Conservation (phyloP, 2,329 filamentous ascomycete species). For the Mollisia scopiformis region DNA sequence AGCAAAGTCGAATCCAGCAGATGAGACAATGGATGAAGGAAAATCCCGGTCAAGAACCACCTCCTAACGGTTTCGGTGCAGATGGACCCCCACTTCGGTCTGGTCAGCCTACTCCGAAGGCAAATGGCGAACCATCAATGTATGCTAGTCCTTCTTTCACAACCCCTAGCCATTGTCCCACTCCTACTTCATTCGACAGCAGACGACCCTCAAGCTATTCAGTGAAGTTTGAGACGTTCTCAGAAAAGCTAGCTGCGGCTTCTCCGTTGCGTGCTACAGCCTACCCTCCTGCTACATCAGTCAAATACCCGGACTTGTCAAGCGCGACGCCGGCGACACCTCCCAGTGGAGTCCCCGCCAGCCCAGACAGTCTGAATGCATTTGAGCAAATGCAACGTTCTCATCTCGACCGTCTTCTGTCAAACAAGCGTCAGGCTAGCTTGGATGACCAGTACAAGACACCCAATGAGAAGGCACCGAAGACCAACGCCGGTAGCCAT, state of each 20-base stretch:
- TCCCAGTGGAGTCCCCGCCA: conserved; percentile 34
- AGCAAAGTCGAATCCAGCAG: conserved; percentile 20
- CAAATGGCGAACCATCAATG: conserved; percentile 31
- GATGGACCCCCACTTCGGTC: conserved; percentile 26
- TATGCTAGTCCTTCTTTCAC: conserved; percentile 26
- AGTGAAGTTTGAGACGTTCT: conserved; percentile 16
- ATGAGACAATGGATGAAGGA: conserved; percentile 25
- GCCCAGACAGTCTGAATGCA: conserved; percentile 23
- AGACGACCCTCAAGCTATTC: neutral
- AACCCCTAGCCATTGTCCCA: neutral
- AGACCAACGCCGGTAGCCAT: neutral
- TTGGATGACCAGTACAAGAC: conserved; percentile 3
- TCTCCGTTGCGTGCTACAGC: neutral
- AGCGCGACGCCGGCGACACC: conserved; percentile 8
- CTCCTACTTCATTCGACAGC: neutral
- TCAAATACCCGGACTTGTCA: neutral
- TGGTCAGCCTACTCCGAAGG: conserved; percentile 16
- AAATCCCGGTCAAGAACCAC: conserved; percentile 20
- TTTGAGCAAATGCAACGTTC: conserved; percentile 26
- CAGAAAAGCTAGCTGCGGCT: conserved; percentile 7
- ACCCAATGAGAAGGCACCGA: conserved; percentile 4
- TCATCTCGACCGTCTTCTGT: conserved; percentile 28
- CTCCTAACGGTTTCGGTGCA: conserved; percentile 24
- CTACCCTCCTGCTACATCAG: neutral
- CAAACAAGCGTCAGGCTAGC: conserved; percentile 22